These are phyloP conservation scores for Cutaneotrichosporon sp. DNA, from an alignment of 1,284 basidiomycete species.

Conservation along the genomic window DNA sequence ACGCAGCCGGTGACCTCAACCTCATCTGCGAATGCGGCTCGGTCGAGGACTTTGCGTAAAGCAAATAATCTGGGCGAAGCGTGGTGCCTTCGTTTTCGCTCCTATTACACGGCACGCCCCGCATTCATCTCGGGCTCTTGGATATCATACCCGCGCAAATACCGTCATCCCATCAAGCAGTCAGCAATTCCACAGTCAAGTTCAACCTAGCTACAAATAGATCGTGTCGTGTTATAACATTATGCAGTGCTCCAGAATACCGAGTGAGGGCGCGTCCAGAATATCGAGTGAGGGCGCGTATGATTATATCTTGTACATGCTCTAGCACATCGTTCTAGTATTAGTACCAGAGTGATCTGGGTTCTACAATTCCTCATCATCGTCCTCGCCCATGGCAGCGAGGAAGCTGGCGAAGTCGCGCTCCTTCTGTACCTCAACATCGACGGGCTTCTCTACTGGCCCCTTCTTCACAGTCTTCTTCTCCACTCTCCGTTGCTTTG, in stretches of 20 bases:
- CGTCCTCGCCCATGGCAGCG: conserved; percentile 40
- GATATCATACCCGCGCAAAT: background rate
- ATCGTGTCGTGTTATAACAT: conserved; percentile 6
- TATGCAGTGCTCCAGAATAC: no score
- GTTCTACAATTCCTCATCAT: conserved; percentile 15
- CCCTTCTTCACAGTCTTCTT: conserved; percentile 10
- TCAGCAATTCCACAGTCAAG: conserved; percentile 4
- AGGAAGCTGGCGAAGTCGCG: conserved; percentile 47
- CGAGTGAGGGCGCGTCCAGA: no score
- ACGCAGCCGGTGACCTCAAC: conserved; percentile 53
- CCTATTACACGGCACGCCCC: background rate
- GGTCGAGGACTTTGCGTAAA: conserved; percentile 65
- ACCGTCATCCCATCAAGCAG: background rate
- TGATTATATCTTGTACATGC: no score
- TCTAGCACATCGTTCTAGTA: no score
- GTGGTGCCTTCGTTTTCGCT: no score
- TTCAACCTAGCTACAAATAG: background rate
- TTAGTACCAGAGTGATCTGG: no score
- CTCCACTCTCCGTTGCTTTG: conserved; percentile 6
- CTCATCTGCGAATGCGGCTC: conserved; percentile 74
- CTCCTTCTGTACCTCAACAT: conserved; percentile 38
- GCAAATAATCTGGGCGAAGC: background rate
- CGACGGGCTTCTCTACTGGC: conserved; percentile 12
- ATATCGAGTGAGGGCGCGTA: no score
- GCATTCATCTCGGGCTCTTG: conserved; percentile 4